A percentile compares a stretch with the other conserved stretches of the same genome.
phyloP scores from a whole-genome alignment of 1,139 yeast genomes.

The Yamadazyma mexicana region DNA sequence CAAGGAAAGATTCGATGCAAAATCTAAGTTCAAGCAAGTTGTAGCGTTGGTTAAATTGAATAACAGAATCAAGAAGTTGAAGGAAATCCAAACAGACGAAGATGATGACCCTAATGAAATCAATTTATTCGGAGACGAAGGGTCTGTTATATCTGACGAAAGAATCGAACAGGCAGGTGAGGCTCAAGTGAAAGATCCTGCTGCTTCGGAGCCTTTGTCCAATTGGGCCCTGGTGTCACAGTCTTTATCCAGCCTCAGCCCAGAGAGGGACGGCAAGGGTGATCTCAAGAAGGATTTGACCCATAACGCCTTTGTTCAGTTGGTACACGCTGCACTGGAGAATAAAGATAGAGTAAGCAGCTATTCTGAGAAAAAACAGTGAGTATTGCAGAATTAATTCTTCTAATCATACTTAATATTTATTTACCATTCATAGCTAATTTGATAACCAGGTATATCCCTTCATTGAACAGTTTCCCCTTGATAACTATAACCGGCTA shows the following conservation, averaged over 20 bases:
- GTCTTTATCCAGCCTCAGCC: constrained; percentile 19
- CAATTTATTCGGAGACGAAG: constrained; percentile 40
- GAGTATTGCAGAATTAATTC: no score
- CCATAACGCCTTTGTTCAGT: constrained; percentile 62
- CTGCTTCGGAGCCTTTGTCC: constrained; percentile 3
- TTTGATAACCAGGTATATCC: no score
- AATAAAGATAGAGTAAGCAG: constrained; percentile 60
- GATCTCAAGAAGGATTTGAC: constrained; percentile 22
- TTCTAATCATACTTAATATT: no score
- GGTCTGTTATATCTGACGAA: constrained; percentile 10
- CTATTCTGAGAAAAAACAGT: constrained; percentile 16
- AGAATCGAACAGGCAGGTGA: constrained; percentile 1
- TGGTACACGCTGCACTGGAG: constrained; percentile 69
- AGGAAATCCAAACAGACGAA: constrained; percentile 50
- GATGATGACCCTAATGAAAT: constrained; percentile 57
- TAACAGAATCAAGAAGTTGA: constrained; percentile 69
- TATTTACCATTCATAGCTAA: no score
- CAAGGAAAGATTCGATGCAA: constrained; percentile 77
- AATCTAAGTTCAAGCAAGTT: constrained; percentile 81
- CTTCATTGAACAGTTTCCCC: no score
- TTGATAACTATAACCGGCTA: no score
- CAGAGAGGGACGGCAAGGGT: constrained; percentile 7
- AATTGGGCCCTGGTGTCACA: constrained; percentile 14
- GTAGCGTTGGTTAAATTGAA: constrained; percentile 77
- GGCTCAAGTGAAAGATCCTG: constrained; percentile 7